These are phyloP conservation scores for Conticribra weissflogii DNA, from an alignment of 108 stramenopile genomes.

Conservation along the genomic window DNA sequence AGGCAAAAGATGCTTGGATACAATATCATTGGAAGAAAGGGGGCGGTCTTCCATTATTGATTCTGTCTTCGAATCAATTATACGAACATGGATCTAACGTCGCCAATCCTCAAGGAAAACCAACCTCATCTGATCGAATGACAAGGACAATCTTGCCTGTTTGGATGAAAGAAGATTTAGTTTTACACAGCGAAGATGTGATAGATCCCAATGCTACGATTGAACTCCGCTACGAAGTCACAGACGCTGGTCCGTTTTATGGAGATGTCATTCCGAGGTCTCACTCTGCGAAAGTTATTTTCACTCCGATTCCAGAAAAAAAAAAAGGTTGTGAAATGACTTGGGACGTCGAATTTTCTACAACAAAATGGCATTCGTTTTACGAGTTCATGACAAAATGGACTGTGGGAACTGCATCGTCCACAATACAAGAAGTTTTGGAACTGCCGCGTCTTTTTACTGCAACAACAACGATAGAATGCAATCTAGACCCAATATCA, in stretches of 20 bases:
- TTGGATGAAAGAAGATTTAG: constrained; percentile 41
- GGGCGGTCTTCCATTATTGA: constrained; percentile 48
- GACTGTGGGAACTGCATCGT: constrained; percentile 41
- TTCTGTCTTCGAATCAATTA: constrained; percentile 2
- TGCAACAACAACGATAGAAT: constrained; percentile 16
- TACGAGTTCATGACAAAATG: constrained; percentile 43
- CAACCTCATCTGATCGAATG: too few species aligned
- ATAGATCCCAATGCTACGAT: not conserved
- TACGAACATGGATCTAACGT: constrained; percentile 3
- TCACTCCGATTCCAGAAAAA: constrained; percentile 7
- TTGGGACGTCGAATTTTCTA: constrained; percentile 47
- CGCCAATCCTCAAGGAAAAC: not conserved
- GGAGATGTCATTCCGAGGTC: constrained; percentile 38
- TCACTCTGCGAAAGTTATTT: constrained; percentile 41
- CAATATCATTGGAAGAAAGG: constrained; percentile 54
- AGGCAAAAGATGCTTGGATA: constrained; percentile 48
- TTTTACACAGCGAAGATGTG: not conserved
- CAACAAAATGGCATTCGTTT: constrained; percentile 21
- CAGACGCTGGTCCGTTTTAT: constrained; percentile 49
- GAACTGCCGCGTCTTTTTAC: constrained; percentile 26
- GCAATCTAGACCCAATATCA: constrained; percentile 10
- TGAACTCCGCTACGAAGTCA: constrained; percentile 36
- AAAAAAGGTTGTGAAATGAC: constrained; percentile 29
- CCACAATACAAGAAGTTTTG: constrained; percentile 37
- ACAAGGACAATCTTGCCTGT: constrained; percentile 39